Conservation (phyloP, 345 rosid genomes). For the Hypericum androsaemum region DNA sequence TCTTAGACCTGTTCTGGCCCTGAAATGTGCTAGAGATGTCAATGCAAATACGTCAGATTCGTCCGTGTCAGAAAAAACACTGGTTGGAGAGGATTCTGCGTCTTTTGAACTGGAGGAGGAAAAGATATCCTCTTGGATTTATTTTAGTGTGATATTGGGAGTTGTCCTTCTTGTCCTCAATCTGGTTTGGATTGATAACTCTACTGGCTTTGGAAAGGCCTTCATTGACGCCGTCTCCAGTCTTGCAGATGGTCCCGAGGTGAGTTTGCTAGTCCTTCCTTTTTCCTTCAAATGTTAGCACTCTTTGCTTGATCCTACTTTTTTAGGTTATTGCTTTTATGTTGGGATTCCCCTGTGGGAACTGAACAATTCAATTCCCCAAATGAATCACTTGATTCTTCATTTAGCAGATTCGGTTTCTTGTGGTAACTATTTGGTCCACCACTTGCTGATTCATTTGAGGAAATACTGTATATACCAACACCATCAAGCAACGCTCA, state of each 20-base stretch:
- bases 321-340: too few species aligned
- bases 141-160: constrained; percentile 53
- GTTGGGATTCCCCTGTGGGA: too few species aligned
- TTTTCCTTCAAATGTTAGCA: neutral
- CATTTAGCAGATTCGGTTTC: too few species aligned
- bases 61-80: constrained; percentile 2
- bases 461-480: too few species aligned
- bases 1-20: constrained; percentile 5
- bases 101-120: constrained; percentile 57
- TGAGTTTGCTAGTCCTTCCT: constrained; percentile 3
- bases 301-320: neutral
- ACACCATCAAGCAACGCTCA: too few species aligned
- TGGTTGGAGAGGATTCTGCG: constrained; percentile 76
- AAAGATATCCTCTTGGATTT: constrained; percentile 66
- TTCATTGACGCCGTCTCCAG: constrained; percentile 52
- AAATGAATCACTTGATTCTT: too few species aligned
- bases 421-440: too few species aligned
- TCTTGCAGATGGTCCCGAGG: constrained; percentile 74
- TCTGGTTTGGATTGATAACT: constrained; percentile 66
- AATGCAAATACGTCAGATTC: constrained; percentile 16
- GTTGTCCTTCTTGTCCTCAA: constrained; percentile 56
- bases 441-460: too few species aligned
- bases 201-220: constrained; percentile 68
- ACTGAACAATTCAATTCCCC: too few species aligned
- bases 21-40: constrained; percentile 34